Conservation (phyloP, 2,329 filamentous ascomycete genomes). For the Sporothrix pallida region DNA sequence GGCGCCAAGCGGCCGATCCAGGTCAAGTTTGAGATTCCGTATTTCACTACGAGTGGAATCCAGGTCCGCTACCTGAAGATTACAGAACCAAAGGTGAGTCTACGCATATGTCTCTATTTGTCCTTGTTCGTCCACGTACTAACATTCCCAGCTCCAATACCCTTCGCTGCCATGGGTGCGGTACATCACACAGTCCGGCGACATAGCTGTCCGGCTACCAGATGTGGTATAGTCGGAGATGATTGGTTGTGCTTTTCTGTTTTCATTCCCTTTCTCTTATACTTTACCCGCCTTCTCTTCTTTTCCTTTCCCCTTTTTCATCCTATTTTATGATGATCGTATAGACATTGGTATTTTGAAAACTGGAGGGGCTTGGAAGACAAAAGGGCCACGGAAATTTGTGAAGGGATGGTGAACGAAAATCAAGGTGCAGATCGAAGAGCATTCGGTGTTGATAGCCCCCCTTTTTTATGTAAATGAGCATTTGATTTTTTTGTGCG, state of each 20-base stretch:
- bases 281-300: neutral
- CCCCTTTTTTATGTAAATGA: conserved; percentile 26
- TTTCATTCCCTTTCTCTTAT: neutral
- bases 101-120: neutral
- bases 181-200: conserved; percentile 97
- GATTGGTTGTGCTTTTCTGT: neutral
- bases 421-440: neutral
- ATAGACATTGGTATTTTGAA: conserved; percentile 13
- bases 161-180: conserved; percentile 96
- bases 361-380: neutral
- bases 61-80: conserved; percentile 99
- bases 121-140: neutral
- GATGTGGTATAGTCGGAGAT: conserved; percentile 69
- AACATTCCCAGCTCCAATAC: conserved; percentile 68
- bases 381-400: neutral
- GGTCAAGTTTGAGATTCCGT: conserved; percentile 99
- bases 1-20: conserved; percentile 92
- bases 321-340: neutral
- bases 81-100: conserved; percentile 92
- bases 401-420: neutral
- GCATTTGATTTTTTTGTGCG: conserved; percentile 14
- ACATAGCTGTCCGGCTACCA: conserved; percentile 94
- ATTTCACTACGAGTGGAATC: conserved; percentile 99
- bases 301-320: neutral
- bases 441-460: conserved; percentile 24